Evolutionary conservation across 2,329 filamentous ascomycete species (phyloP).

Genomic region (Botrytis aclada): DNA sequence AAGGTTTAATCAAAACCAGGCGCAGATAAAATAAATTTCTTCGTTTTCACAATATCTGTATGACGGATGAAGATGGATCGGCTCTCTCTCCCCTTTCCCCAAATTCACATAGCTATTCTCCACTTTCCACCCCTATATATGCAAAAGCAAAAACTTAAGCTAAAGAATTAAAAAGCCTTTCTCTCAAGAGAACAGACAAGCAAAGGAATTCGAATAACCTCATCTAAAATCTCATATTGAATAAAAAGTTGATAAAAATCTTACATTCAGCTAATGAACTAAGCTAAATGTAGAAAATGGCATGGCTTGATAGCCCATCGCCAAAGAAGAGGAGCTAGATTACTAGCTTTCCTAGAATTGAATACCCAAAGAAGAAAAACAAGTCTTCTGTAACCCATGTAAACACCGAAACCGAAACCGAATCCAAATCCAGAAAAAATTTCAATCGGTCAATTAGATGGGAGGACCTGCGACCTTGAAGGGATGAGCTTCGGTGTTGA

Average conservation of each 20-base stretch:
- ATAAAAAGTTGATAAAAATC: not conserved
- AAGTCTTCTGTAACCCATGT: not conserved
- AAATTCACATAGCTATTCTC: too few species aligned
- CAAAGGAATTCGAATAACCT: not conserved
- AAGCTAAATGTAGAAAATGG: not conserved
- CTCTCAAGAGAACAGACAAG: not conserved
- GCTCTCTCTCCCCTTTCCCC: too few species aligned
- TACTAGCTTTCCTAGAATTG: not conserved
- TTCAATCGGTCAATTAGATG: slow-evolving; percentile 22
- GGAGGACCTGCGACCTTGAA: slow-evolving; percentile 43
- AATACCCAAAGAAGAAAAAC: not conserved
- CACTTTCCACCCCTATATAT: not conserved
- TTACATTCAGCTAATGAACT: not conserved
- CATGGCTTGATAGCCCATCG: not conserved
- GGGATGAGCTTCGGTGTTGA: slow-evolving; percentile 65
- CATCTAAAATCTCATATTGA: not conserved
- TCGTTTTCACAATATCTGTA: too few species aligned
- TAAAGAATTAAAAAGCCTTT: not conserved
- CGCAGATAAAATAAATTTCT: not conserved
- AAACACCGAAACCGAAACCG: not conserved
- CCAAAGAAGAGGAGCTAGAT: not conserved
- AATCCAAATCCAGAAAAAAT: not conserved
- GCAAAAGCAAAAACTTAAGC: not conserved
- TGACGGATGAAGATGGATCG: not conserved
- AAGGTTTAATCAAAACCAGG: slow-evolving; percentile 48